Base-by-base conservation (phyloP, 2,329 filamentous ascomycete genomes). In the Xylariaceae sp. region DNA sequence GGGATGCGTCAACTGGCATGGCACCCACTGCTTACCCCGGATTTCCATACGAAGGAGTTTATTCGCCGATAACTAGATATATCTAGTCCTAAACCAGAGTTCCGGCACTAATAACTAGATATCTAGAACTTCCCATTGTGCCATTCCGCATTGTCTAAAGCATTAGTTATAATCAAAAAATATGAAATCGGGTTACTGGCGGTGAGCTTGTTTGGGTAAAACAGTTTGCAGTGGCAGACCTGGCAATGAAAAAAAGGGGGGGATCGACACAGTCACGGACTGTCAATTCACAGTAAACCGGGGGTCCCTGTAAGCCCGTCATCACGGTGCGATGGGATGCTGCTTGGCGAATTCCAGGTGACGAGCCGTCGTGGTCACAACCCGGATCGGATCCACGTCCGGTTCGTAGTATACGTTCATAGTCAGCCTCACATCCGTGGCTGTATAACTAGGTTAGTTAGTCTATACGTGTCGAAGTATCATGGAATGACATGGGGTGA, bases 321-420 rank as follows among this genome's bases (percentile, higher is more conserved):
- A 43, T 52, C 46, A 53, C 51, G 40, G 41, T 53, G 29, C 26
- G 39, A 37, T 12, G 40, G 11, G 41, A 26, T 26, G 49, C 40
- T 53, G 26, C 54, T 59, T 59, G 57, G 51, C 11, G 29, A 9
- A 26, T 35, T 29, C 31, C 31, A n/a, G 26, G 57, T 59, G 51
- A 52, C n/a, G 48, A 35, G 56, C 34, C 45, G 43, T 44, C 26
- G 49, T 47, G 53, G 51, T 41, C 9, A 19, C 19, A 19, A 19
- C 32, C 6, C 32, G 2, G 5, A 6, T n/a, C 35, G 11, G 35
- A 39, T 12, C 7, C 35, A 11, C 9, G 35, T 7, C 35, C 35
- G 35, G 7, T 39, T 12, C 32, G 19, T 19, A 19, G 19, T 8
- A 8, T 34, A 5, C 32, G 8, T 8, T 34, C 8, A 34, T 39